These are phyloP conservation scores for Cyclotella baltica DNA, from an alignment of 108 stramenopile species.

Conservation along the genomic window DNA sequence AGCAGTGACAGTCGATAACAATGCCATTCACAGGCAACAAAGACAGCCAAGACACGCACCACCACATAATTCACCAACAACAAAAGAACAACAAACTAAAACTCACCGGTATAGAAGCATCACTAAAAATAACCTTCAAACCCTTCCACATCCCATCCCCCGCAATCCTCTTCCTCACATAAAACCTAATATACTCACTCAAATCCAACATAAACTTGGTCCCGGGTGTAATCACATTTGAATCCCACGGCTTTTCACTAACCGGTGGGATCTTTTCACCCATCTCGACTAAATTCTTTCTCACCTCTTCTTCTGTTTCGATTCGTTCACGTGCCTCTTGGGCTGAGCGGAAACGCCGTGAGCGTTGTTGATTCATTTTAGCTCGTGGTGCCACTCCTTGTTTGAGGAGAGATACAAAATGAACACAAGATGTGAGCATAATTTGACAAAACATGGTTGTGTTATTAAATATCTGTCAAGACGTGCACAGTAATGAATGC, in stretches of 20 bases:
- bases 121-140: conserved; percentile 92
- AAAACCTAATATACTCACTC: conserved; percentile 89
- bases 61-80: too few species aligned
- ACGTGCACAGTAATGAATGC: too few species aligned
- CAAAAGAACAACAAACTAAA: too few species aligned
- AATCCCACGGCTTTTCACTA: conserved; percentile 90
- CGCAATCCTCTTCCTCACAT: conserved; percentile 89
- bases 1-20: too few species aligned
- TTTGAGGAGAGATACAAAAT: too few species aligned
- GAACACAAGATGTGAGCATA: too few species aligned
- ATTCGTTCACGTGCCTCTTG: conserved; percentile 93
- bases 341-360: conserved; percentile 94
- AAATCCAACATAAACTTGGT: conserved; percentile 96
- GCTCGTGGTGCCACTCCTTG: conserved; percentile 99
- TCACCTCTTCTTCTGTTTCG: conserved; percentile 85
- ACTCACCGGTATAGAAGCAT: conserved; percentile 95
- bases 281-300: conserved; percentile 75
- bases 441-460: too few species aligned
- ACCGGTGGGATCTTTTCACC: conserved; percentile 75
- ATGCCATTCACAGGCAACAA: too few species aligned
- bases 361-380: conserved; percentile 98
- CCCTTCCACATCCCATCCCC: conserved; percentile 93
- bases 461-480: too few species aligned
- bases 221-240: conserved; percentile 99
- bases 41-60: too few species aligned